Percentiles rank a stretch among this genome's conserved stretches.
Conservation (phyloP, 495 filamentous ascomycete genomes). For the Aspergillus sparsus region DNA sequence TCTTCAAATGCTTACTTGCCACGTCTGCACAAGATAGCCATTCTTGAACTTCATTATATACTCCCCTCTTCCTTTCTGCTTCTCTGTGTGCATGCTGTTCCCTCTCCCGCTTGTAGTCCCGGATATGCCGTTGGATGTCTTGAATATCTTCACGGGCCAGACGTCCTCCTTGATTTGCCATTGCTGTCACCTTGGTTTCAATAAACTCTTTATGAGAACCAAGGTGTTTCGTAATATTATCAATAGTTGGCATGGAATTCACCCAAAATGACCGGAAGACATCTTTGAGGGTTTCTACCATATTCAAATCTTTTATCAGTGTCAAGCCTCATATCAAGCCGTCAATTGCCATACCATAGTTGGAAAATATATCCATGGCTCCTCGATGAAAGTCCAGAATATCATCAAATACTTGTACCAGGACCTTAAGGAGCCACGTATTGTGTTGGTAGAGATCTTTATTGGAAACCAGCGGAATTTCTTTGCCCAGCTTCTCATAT, state of each 20-base stretch:
- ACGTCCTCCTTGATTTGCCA: not conserved
- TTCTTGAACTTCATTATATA: constrained; percentile 1
- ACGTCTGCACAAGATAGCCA: constrained; percentile 12
- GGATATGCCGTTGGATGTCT: constrained; percentile 4
- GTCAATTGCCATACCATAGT: constrained; percentile 1
- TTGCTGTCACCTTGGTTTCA: constrained; percentile 3
- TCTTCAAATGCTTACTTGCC: constrained; percentile 7
- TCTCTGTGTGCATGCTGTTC: not conserved
- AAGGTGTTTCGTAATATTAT: constrained; percentile 1
- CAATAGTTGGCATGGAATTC: constrained; percentile 8
- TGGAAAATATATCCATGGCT: constrained; percentile 1
- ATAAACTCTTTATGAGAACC: constrained; percentile 3
- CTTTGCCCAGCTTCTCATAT: constrained; percentile 9
- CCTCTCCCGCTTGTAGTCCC: not conserved
- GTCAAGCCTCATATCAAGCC: not conserved
- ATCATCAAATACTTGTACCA: constrained; percentile 4
- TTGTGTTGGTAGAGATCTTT: not conserved
- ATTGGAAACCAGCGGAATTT: not conserved
- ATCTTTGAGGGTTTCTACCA: not conserved
- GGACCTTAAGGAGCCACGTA: not conserved
- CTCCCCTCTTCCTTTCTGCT: not conserved
- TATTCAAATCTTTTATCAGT: not conserved
- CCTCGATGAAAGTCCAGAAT: constrained; percentile 6
- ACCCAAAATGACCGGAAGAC: constrained; percentile 12
- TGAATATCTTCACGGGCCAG: constrained; percentile 2